Base-by-base conservation (phyloP, 192 early-diverging fungal species). In the Spizellomyces punctatus region DNA sequence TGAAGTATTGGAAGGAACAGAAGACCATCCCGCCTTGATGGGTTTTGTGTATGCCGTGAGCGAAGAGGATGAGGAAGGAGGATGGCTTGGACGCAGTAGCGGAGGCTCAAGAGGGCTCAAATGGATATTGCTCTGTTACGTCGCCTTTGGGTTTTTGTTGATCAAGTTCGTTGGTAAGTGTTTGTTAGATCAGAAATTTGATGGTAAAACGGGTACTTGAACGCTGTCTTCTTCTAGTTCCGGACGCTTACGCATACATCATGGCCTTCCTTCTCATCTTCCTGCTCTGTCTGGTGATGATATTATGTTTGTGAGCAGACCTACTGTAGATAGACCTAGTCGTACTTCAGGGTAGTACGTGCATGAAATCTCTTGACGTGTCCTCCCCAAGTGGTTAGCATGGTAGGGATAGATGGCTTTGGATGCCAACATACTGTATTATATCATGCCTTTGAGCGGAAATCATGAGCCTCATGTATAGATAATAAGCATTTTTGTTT, bases 151-250 rank as follows among this genome's bases (percentile, higher is more conserved):
- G 9, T 69, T 81, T 65, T 43, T 81, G 57, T 21, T 81, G 10
- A 70, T 84, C 52, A 75, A 75, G 45, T 81, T 81, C 43, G 67
- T 83, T 21, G 79, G 78, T 81, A 50, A 49, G 71, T 72, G 8
- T 27, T 17, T 21, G 27, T 63, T 9, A 1, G 10, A 16, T 46
- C n/a, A 9, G 10, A 8, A 8, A 19, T 36, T 67, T 67, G 14
- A 22, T 22, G 8, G 43, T 19, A 12, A 46, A n/a, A 58, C 46
- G 47, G 9, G 19, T 27, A 27, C 16, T 63, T 63, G 21, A 19
- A 48, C 2, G 36, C 69, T 36, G 52, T 27, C 10, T 36, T 58
- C 52, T 62, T 8, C 16, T 45, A 70, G 66, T 78, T 6, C 73
- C 72, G 47, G 66, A 72, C n/a, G 67, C 44, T 12, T 78, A 60